phyloP scores from a whole-genome alignment of 2,329 filamentous ascomycete genomes.

The Cytospora piceae region DNA sequence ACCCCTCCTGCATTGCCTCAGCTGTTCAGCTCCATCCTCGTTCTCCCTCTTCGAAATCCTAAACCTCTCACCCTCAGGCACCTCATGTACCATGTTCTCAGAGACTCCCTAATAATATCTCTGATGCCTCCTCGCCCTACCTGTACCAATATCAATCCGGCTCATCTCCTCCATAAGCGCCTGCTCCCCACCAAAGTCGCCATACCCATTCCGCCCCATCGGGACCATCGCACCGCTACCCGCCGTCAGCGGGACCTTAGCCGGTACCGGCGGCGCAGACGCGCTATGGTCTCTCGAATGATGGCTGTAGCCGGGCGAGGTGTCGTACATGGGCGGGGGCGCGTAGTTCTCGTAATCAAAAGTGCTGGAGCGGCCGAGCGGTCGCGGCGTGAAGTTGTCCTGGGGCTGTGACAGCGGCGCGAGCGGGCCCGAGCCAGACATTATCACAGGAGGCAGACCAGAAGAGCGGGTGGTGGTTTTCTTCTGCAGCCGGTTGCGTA shows the following conservation, averaged over 20 bases:
- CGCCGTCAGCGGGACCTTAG: conserved; percentile 66
- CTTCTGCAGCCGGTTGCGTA: conserved; percentile 68
- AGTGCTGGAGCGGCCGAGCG: conserved; percentile 51
- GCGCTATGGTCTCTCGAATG: conserved; percentile 39
- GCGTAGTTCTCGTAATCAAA: conserved; percentile 61
- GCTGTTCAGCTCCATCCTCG: neutral
- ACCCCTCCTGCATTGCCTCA: conserved; percentile 15
- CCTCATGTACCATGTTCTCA: neutral
- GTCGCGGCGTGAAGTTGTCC: conserved; percentile 51
- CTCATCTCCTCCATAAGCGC: conserved; percentile 74
- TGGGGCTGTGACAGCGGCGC: conserved; percentile 57
- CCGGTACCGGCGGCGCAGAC: conserved; percentile 64
- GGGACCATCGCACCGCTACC: conserved; percentile 47
- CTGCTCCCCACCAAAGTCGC: conserved; percentile 48
- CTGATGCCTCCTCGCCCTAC: conserved; percentile 55
- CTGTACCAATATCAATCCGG: conserved; percentile 67
- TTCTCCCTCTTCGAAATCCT: neutral
- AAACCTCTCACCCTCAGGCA: neutral
- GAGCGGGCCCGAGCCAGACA: conserved; percentile 50
- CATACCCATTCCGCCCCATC: conserved; percentile 33
- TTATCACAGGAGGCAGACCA: conserved; percentile 43
- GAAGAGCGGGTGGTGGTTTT: conserved; percentile 55
- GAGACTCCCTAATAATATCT: conserved; percentile 28
- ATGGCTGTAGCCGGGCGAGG: conserved; percentile 36
- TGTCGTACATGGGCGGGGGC: conserved; percentile 40